Evolutionary conservation across 176 grass and related monocot genomes (phyloP), one percentile per base, ranked within the genome.

Genomic region (Phragmites australis): DNA sequence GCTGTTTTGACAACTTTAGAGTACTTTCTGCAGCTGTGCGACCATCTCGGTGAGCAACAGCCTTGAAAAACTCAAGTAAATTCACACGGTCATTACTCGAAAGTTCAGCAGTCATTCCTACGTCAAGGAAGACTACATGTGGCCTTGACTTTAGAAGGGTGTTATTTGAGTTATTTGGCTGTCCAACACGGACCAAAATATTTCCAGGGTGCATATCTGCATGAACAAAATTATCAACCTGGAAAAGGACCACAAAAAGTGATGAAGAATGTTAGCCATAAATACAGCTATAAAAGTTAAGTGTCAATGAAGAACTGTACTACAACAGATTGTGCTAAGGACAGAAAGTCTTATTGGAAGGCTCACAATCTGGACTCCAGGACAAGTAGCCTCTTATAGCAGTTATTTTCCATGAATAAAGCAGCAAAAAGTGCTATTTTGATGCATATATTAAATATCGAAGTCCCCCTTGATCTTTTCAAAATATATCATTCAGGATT

Each of bases 141-240:
- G 97, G 97, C 72, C 81, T 95, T 44, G 97, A 99, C 76, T 93
- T 93, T 75, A 77, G 72, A 72, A 90, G 74, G 82, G 79, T 81
- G 68, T 75, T 91, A 39, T 91, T 93, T 56, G 84, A 31, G 51
- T 72, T 86, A 49, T 91, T 86, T 9, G 93, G 76, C 59, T 87
- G 74, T 61, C 48, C 87, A 65, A 97, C 86, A 53, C 97, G 93
- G 49, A 99, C 97, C 57, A 99, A 81, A 83, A 99, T 99, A 81
- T 99, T 99, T 81, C 97, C 97, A 82, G 97, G 97, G 56, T 99
- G 97, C 97, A 99, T 96, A 85, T 99, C 97, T 22, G 97, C 97
- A 89, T 99, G 93, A 56, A 99, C 87, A 41, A 99, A 99, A 81
- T 99, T 99, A 84, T 99, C 97, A 75, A 99, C 97, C 97, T 99